Base-by-base conservation (phyloP, 1,284 basidiomycete species). In the Mrakiaceae sp. region DNA sequence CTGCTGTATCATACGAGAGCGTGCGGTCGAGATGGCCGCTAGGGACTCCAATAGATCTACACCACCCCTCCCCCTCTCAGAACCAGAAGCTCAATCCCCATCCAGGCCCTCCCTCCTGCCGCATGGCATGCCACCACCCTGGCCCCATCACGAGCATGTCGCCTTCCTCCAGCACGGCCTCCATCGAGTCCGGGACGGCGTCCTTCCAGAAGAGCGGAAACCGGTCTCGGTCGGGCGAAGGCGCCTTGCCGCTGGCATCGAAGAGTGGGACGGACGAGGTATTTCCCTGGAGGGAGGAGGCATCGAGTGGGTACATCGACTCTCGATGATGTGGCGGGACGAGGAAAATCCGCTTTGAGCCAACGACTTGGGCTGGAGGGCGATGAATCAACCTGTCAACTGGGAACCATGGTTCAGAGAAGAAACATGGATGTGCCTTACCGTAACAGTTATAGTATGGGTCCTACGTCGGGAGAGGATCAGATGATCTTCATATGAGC, bases 381-480 rank as follows among this genome's bases (percentile, higher is more conserved):
- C 27, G 27, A 27, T 27, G 27, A 27, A 27, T 27, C 27, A 27
- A 27, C 27, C 27, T 27, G 27, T 27, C 27, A 27, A 27, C 27
- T 27, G 27, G 27, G 27, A 27, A 27, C 27, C 27, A 27, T 27
- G 27, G 27, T 27, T 27, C 27, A 27, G 27, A 27, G 27, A 27
- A 27, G 9, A 43, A 5, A 6, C 51, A 5, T 43, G 58, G 68
- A 27, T 27, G 27, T 27, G 27, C 27, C 78, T 68, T 75, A 91
- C 90, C 84, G 74, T 90, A 98, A 69, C 87, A 82, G 74, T 98
- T 98, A 77, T 84, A 91, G 77, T 86, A 96, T 0, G 93, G 93
- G 73, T 98, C 95, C 90, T 93, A 63, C 40, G 63, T 12, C 47
- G 68, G 54, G 69, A 61, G 44, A 66, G 11, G 49, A 0, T 8